These are phyloP conservation scores for Metschnikowia proteae DNA, from an alignment of 805 yeast species.

Conservation along the genomic window DNA sequence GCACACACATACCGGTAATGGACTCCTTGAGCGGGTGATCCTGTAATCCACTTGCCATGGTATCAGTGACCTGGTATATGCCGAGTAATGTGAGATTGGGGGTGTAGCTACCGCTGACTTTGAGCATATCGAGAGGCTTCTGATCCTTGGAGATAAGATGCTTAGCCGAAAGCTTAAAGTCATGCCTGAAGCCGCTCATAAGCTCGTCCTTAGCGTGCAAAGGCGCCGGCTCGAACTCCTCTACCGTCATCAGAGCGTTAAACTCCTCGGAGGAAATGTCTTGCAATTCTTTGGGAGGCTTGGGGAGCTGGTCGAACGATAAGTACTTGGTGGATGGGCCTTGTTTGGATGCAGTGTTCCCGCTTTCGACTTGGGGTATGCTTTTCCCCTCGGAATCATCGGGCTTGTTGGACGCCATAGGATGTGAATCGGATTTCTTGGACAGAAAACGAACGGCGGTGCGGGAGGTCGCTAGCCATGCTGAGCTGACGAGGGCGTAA, in stretches of 20 bases:
- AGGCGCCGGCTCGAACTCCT: slow-evolving; percentile 3
- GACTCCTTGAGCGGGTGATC: slow-evolving; percentile 39
- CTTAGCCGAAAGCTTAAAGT: slow-evolving; percentile 7
- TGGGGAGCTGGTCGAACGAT: slow-evolving; percentile 32
- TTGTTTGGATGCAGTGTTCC: not conserved
- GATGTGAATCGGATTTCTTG: slow-evolving; percentile 11
- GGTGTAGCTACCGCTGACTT: slow-evolving; percentile 1
- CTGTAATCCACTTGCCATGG: slow-evolving; percentile 24
- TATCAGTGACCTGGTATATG: slow-evolving; percentile 8
- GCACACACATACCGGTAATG: slow-evolving; percentile 37
- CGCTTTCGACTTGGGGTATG: slow-evolving; percentile 1
- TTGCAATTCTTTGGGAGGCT: slow-evolving; percentile 20
- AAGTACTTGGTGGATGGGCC: slow-evolving; percentile 17
- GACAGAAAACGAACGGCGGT: slow-evolving; percentile 13
- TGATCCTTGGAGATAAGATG: slow-evolving; percentile 6
- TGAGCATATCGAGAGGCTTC: slow-evolving; percentile 5
- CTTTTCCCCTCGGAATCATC: slow-evolving; percentile 6
- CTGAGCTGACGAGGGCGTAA: not conserved
- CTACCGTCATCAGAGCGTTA: slow-evolving; percentile 15
- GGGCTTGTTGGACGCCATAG: slow-evolving; percentile 1
- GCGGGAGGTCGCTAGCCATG: slow-evolving; percentile 4
- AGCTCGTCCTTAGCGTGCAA: slow-evolving; percentile 4
- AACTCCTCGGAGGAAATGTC: slow-evolving; percentile 15
- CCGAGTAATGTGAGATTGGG: slow-evolving; percentile 14
- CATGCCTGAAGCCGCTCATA: slow-evolving; percentile 10